Percentiles rank a stretch among this genome's conserved stretches.
phyloP scores from a whole-genome alignment of 1,284 basidiomycete species.

The Tilletia indica region DNA sequence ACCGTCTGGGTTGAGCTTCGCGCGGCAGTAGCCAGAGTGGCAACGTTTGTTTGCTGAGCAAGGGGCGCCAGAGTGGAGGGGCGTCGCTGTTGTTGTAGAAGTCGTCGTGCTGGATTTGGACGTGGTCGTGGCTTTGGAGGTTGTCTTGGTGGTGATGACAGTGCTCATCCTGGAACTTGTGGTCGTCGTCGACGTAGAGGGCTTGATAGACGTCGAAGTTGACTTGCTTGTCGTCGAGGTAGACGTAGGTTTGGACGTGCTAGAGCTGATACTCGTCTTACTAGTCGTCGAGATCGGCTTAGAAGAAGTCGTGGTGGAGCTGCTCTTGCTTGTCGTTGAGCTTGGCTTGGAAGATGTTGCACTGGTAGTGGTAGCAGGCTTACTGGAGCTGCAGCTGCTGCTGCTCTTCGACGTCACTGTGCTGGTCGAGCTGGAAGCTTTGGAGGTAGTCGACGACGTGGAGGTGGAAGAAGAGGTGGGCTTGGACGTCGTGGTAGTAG shows the following conservation, averaged over 20 bases:
- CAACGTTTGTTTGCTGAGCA: not conserved
- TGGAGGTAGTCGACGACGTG: not conserved
- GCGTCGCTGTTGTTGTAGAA: not conserved
- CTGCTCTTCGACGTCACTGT: not conserved
- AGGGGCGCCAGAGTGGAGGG: not conserved
- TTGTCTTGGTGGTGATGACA: not conserved
- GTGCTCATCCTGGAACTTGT: not conserved
- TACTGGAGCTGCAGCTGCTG: not conserved
- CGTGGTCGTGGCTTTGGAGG: conserved; percentile 8
- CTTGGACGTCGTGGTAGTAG: not conserved
- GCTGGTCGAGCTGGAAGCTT: not conserved
- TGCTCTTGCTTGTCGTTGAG: conserved; percentile 18
- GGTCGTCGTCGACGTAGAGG: not conserved
- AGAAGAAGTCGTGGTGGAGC: too few relatives aligned
- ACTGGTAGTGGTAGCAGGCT: not conserved
- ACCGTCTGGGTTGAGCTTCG: not conserved
- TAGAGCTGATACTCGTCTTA: not conserved
- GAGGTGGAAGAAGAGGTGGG: not conserved
- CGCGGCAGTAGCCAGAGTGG: conserved; percentile 1
- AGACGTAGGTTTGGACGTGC: not conserved
- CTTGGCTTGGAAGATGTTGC: conserved; percentile 17
- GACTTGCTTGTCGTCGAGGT: not conserved
- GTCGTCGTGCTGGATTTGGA: conserved; percentile 20
- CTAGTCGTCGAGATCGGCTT: not conserved
- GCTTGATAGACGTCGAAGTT: not conserved